Conservation (phyloP, 2,329 filamentous ascomycete genomes). For the Fusarium sp. region DNA sequence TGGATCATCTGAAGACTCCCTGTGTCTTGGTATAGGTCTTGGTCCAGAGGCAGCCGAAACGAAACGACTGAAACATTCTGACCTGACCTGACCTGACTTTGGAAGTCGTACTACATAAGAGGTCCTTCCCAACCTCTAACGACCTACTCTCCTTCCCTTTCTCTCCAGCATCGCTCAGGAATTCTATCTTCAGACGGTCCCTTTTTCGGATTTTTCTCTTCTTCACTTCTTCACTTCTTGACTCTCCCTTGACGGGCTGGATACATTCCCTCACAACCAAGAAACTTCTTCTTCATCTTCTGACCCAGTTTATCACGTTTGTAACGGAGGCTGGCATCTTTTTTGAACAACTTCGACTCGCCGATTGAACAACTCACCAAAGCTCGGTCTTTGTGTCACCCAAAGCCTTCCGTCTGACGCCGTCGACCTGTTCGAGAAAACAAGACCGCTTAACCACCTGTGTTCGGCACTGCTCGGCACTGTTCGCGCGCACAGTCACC, state of each 20-base stretch:
- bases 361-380: constrained; percentile 33
- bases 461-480: constrained; percentile 38
- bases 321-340: constrained; percentile 37
- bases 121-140: constrained; percentile 31
- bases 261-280: constrained; percentile 42
- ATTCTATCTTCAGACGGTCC: constrained; percentile 40
- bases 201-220: constrained; percentile 30
- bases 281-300: constrained; percentile 15
- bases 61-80: constrained; percentile 44
- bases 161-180: constrained; percentile 47
- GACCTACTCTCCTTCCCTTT: constrained; percentile 2
- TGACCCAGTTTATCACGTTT: constrained; percentile 23
- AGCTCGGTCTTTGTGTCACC: constrained; percentile 35
- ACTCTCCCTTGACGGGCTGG: constrained; percentile 44
- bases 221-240: constrained; percentile 26
- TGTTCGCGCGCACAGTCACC: constrained; percentile 23
- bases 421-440: constrained; percentile 42
- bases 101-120: constrained; percentile 44
- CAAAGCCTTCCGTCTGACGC: constrained; percentile 31
- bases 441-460: constrained; percentile 36
- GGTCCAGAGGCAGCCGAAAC: constrained; percentile 38
- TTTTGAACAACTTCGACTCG: constrained; percentile 28
- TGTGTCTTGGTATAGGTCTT: constrained; percentile 10
- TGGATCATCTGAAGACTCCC: neutral
- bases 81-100: constrained; percentile 12